These are phyloP conservation scores for Starmerella cellae DNA, from an alignment of 805 yeast species.

Conservation along the genomic window DNA sequence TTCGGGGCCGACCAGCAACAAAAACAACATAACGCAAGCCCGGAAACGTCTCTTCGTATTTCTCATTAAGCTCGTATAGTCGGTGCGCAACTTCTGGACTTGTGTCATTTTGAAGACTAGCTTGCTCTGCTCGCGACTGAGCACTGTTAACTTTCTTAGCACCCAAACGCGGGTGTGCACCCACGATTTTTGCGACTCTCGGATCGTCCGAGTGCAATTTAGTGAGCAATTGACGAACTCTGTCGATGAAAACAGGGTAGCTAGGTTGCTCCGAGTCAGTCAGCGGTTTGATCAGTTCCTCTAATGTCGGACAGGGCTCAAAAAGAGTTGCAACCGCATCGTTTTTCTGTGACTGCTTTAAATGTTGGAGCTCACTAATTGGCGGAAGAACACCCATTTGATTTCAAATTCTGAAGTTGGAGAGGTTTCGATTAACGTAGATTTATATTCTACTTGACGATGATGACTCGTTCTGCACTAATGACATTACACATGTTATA, in stretches of 20 bases:
- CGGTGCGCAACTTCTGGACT: slow-evolving; percentile 36
- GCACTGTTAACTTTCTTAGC: slow-evolving; percentile 39
- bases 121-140: slow-evolving; percentile 63
- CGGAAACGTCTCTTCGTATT: slow-evolving; percentile 51
- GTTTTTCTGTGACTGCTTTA: not conserved
- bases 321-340: slow-evolving; percentile 40
- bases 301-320: slow-evolving; percentile 47
- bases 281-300: slow-evolving; percentile 26
- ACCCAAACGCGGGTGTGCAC: slow-evolving; percentile 86
- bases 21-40: slow-evolving; percentile 77
- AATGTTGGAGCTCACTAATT: no score
- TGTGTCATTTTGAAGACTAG: slow-evolving; percentile 39
- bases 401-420: no score
- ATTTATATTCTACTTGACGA: no score
- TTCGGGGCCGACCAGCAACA: slow-evolving; percentile 69
- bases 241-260: slow-evolving; percentile 35
- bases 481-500: no score
- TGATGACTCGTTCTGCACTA: no score
- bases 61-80: slow-evolving; percentile 41
- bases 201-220: slow-evolving; percentile 25
- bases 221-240: slow-evolving; percentile 31
- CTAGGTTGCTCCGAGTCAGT: slow-evolving; percentile 18
- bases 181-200: slow-evolving; percentile 39
- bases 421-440: no score
- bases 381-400: no score